Percentiles rank a stretch among this genome's conserved stretches.
These are phyloP conservation scores for Penicillium sp. DNA, from an alignment of 2,329 filamentous ascomycete species.

Conservation along the genomic window DNA sequence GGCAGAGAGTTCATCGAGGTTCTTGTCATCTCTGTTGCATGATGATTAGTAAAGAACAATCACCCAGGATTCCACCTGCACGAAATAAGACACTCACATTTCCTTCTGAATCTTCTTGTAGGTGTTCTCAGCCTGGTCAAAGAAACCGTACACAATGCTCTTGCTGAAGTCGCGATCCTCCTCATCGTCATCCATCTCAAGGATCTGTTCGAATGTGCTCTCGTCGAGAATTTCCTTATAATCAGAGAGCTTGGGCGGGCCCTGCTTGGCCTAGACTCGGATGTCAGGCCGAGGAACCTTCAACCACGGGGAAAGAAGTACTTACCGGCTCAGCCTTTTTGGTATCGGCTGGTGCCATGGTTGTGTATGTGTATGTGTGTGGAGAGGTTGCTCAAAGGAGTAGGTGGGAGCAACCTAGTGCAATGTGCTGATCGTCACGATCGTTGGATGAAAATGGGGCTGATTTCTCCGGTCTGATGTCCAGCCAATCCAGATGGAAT, in stretches of 20 bases:
- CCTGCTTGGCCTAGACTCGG: conserved; percentile 44
- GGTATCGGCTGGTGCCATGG: conserved; percentile 32
- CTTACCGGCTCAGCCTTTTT: conserved; percentile 31
- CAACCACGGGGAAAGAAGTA: neutral
- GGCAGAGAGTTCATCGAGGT: conserved; percentile 73
- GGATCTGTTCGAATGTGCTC: conserved; percentile 85
- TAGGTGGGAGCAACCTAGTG: conserved; percentile 5
- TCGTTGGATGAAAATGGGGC: conserved; percentile 1
- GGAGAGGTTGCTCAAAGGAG: neutral
- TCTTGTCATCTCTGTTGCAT: conserved; percentile 57
- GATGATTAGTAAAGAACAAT: neutral
- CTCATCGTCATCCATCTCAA: conserved; percentile 95
- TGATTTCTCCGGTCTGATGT: conserved; percentile 8
- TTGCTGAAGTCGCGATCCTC: conserved; percentile 85
- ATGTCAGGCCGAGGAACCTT: neutral
- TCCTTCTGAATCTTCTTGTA: conserved; percentile 80
- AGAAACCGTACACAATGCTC: conserved; percentile 88
- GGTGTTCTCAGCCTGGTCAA: conserved; percentile 83
- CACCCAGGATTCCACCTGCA: neutral
- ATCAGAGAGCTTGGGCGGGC: conserved; percentile 55
- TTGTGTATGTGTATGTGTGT: conserved; percentile 4
- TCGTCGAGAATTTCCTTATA: conserved; percentile 76
- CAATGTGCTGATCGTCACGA: conserved; percentile 6
- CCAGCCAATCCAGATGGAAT: conserved; percentile 7
- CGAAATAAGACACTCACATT: conserved; percentile 63